Percentiles rank a stretch among this genome's conserved stretches.
phyloP scores from a whole-genome alignment of 495 filamentous ascomycete species.

The Podospora appendiculata region DNA sequence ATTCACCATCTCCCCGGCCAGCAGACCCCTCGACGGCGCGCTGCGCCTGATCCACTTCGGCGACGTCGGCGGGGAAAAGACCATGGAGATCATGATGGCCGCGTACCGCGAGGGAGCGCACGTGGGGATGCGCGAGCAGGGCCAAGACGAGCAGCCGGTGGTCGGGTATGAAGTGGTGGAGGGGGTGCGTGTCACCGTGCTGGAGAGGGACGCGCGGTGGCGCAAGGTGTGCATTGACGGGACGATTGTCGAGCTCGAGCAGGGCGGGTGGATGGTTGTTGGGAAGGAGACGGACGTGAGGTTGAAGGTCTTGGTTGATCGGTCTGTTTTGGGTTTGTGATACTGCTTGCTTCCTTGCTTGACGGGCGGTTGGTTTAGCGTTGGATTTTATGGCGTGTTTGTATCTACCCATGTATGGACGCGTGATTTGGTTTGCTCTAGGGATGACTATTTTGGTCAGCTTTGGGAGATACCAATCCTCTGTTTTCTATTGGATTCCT shows the following conservation, averaged over 20 bases:
- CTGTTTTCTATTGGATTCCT: too few species aligned
- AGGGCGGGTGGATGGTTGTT: constrained; percentile 66
- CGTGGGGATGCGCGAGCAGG: constrained; percentile 32
- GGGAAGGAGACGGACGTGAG: constrained; percentile 16
- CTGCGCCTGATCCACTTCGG: constrained; percentile 71
- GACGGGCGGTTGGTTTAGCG: too few species aligned
- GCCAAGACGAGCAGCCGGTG: constrained; percentile 15
- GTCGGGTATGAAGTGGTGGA: constrained; percentile 63
- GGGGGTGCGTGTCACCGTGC: constrained; percentile 55
- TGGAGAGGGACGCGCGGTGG: constrained; percentile 61
- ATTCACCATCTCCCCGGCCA: constrained; percentile 69
- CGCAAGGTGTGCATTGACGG: constrained; percentile 84
- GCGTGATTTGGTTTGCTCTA: too few species aligned
- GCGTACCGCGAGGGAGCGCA: constrained; percentile 74
- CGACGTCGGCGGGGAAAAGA: constrained; percentile 48
- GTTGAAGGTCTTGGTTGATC: constrained; percentile 29
- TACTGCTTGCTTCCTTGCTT: background rate
- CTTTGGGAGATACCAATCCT: too few species aligned
- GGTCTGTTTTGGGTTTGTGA: constrained; percentile 6
- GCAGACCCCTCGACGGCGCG: constrained; percentile 56
- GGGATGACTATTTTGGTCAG: too few species aligned
- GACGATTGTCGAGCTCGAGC: constrained; percentile 63
- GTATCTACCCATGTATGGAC: too few species aligned
- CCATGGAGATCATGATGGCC: constrained; percentile 65
- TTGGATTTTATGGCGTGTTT: too few species aligned